These are phyloP conservation scores for Calonectria crousiana DNA, from an alignment of 2,329 filamentous ascomycete species.

Conservation along the genomic window DNA sequence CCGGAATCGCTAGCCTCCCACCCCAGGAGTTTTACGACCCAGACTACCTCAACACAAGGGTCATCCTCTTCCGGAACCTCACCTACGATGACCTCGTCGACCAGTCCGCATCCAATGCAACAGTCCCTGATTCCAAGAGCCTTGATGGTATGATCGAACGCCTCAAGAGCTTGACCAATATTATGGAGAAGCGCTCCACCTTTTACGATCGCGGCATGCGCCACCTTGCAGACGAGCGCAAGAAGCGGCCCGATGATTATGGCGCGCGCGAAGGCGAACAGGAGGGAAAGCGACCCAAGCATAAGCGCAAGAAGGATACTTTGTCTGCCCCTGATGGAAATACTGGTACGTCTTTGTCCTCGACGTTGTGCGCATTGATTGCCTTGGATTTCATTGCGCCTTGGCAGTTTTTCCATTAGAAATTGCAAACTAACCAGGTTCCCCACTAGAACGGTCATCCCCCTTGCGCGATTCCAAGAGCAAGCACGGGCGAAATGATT, in stretches of 20 bases:
- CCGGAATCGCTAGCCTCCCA: slow-evolving; percentile 64
- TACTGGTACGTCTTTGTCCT: slow-evolving; percentile 43
- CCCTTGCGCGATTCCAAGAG: slow-evolving; percentile 64
- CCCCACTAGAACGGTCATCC: slow-evolving; percentile 63
- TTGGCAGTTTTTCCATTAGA: background rate
- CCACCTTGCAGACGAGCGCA: slow-evolving; percentile 74
- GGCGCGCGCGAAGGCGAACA: slow-evolving; percentile 63
- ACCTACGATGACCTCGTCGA: slow-evolving; percentile 79
- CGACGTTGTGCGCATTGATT: background rate
- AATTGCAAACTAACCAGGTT: background rate
- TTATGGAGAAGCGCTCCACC: slow-evolving; percentile 75
- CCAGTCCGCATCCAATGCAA: slow-evolving; percentile 65
- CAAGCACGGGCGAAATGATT: slow-evolving; percentile 66
- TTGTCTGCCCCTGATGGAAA: slow-evolving; percentile 63
- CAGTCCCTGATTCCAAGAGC: slow-evolving; percentile 73
- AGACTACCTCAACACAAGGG: slow-evolving; percentile 75
- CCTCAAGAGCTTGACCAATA: slow-evolving; percentile 73
- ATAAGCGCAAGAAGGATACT: slow-evolving; percentile 81
- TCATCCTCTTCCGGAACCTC: slow-evolving; percentile 69
- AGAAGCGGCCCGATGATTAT: slow-evolving; percentile 69
- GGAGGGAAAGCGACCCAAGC: slow-evolving; percentile 71
- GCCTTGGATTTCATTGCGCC: background rate
- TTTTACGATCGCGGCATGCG: slow-evolving; percentile 82
- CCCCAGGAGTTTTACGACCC: slow-evolving; percentile 68
- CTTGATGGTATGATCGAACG: slow-evolving; percentile 73